These are phyloP conservation scores for Flaveria trinervia DNA, from an alignment of 129 eudicot species.

Conservation along the genomic window DNA sequence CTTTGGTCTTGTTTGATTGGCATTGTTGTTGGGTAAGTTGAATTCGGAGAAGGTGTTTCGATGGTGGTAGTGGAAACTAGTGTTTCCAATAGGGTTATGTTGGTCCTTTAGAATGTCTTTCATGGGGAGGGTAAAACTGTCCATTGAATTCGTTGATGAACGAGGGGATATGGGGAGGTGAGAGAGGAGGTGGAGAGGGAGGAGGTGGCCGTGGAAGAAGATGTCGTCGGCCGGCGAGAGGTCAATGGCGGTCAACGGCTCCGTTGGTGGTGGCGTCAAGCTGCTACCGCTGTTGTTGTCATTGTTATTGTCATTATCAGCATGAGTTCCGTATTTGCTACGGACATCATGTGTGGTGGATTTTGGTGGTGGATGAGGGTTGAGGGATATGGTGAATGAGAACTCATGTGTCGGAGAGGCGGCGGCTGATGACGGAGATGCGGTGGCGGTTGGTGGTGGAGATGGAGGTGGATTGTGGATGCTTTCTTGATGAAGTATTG, in stretches of 20 bases:
- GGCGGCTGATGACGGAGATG: conserved; percentile 55
- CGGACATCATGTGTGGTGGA: conserved; percentile 20
- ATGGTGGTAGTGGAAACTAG: conserved; percentile 41
- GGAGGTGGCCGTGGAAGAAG: conserved; percentile 90
- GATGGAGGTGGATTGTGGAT: conserved; percentile 29
- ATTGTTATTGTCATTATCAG: conserved; percentile 8
- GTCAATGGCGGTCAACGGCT: conserved; percentile 59
- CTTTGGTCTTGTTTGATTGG: conserved; percentile 40
- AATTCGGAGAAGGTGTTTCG: conserved; percentile 38
- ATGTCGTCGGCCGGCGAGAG: conserved; percentile 91
- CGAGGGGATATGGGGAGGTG: conserved; percentile 77
- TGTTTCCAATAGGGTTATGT: conserved; percentile 24
- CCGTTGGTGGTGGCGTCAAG: conserved; percentile 34
- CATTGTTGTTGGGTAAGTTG: conserved; percentile 33
- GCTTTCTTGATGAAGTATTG: conserved; percentile 30
- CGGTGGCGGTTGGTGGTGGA: conserved; percentile 31
- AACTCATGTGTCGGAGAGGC: conserved; percentile 90
- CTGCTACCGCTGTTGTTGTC: conserved; percentile 10
- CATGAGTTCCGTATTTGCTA: neutral
- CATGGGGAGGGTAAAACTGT: conserved; percentile 71
- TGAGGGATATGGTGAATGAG: conserved; percentile 90
- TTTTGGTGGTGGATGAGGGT: conserved; percentile 41
- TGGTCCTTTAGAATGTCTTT: conserved; percentile 44
- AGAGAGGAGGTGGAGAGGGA: conserved; percentile 90
- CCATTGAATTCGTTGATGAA: conserved; percentile 72